These are phyloP conservation scores for Septoria linicola DNA, from an alignment of 2,329 filamentous ascomycete species.

Conservation along the genomic window DNA sequence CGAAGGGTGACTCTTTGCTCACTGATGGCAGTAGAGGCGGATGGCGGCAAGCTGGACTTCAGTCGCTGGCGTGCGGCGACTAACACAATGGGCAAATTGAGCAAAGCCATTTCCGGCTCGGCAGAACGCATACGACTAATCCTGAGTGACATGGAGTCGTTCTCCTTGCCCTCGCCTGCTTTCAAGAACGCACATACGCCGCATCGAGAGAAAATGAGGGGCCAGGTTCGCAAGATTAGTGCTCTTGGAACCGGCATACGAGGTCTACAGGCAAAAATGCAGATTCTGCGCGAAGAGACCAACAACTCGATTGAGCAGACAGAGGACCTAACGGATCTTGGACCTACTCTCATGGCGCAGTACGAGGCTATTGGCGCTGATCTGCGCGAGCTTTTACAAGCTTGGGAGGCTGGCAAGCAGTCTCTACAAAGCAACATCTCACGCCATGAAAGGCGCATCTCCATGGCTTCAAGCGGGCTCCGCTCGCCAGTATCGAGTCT, in stretches of 20 bases:
- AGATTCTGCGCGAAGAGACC: conserved; percentile 85
- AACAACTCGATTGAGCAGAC: conserved; percentile 74
- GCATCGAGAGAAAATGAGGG: conserved; percentile 77
- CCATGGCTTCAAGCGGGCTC: conserved; percentile 48
- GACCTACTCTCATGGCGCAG: conserved; percentile 75
- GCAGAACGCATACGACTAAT: conserved; percentile 67
- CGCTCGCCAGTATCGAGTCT: conserved; percentile 55
- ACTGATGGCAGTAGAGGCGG: conserved; percentile 81
- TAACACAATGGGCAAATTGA: conserved; percentile 69
- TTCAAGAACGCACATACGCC: conserved; percentile 55
- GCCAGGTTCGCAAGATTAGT: conserved; percentile 83
- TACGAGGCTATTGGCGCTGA: conserved; percentile 94
- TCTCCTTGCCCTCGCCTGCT: conserved; percentile 56
- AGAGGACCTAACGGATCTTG: conserved; percentile 60
- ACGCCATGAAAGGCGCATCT: conserved; percentile 65
- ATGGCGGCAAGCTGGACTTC: conserved; percentile 74
- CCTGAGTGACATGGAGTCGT: conserved; percentile 71
- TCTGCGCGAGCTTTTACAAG: conserved; percentile 59
- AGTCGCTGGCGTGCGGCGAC: conserved; percentile 74
- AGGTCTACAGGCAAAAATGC: conserved; percentile 90
- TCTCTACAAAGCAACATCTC: conserved; percentile 79
- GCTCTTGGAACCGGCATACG: conserved; percentile 87
- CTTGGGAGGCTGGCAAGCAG: conserved; percentile 66
- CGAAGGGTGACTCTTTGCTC: conserved; percentile 85
- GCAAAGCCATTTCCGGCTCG: conserved; percentile 59